Evolutionary conservation across 768 basidiomycete species (phyloP).

Genomic region (Xanthoconium purpureum): DNA sequence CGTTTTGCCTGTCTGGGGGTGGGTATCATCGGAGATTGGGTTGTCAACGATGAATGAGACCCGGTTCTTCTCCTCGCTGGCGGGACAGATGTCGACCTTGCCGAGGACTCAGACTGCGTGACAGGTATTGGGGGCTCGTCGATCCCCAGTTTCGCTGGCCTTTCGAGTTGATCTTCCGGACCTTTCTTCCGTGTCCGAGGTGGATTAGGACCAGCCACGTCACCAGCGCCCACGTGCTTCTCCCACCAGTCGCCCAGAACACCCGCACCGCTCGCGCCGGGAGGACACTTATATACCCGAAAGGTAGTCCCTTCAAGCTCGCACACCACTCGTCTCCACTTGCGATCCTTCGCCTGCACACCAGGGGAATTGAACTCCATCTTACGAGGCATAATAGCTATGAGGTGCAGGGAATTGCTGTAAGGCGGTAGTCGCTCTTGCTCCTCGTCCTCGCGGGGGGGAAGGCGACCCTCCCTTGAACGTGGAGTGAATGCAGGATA

Average conservation of each 20-base stretch:
- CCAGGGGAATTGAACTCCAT: conserved; percentile 89
- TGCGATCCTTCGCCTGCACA: conserved; percentile 82
- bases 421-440: conserved; percentile 77
- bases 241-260: conserved; percentile 77
- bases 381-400: conserved; percentile 82
- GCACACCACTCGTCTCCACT: conserved; percentile 86
- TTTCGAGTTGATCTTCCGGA: conserved; percentile 24
- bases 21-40: conserved; percentile 12
- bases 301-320: conserved; percentile 92
- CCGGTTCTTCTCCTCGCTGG: conserved; percentile 13
- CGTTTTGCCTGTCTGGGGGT: conserved; percentile 23
- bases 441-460: conserved; percentile 78
- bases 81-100: conserved; percentile 4
- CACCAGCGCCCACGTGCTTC: conserved; percentile 68
- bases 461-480: conserved; percentile 19
- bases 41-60: conserved; percentile 26
- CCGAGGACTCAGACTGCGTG: background rate
- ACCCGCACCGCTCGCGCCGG: conserved; percentile 43
- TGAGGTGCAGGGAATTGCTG: conserved; percentile 76
- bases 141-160: conserved; percentile 23
- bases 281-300: conserved; percentile 62
- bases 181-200: conserved; percentile 20
- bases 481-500: conserved; percentile 51
- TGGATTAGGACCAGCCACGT: conserved; percentile 38
- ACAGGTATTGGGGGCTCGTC: conserved; percentile 5